These are phyloP conservation scores for Flaveria bidentis DNA, from an alignment of 129 eudicot species.

Conservation along the genomic window DNA sequence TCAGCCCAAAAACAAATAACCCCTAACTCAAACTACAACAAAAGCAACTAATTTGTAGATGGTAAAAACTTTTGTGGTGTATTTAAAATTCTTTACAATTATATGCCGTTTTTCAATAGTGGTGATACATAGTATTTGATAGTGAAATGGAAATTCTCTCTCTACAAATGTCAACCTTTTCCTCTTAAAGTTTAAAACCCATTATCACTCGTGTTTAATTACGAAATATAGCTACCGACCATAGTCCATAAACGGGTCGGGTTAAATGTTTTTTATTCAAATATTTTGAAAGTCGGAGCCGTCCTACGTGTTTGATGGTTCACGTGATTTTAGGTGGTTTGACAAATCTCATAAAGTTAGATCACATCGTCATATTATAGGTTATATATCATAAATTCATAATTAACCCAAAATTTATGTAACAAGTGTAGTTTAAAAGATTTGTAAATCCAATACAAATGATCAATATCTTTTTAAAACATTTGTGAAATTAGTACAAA, in stretches of 20 bases:
- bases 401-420: neutral
- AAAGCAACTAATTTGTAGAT: neutral
- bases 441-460: too few relatives aligned
- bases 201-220: slow-evolving; percentile 23
- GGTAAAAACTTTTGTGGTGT: neutral
- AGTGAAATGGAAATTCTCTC: slow-evolving; percentile 13
- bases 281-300: neutral
- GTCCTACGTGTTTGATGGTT: neutral
- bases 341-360: neutral
- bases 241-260: neutral
- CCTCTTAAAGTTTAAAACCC: slow-evolving; percentile 1
- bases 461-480: too few relatives aligned
- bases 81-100: neutral
- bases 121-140: neutral
- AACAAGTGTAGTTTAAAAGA: neutral
- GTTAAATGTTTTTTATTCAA: neutral
- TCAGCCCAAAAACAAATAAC: too few relatives aligned
- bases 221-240: slow-evolving; percentile 36
- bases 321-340: neutral
- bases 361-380: neutral
- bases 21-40: too few relatives aligned
- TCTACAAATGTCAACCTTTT: slow-evolving; percentile 30
- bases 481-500: too few relatives aligned
- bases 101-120: slow-evolving; percentile 3
- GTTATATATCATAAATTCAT: neutral